Percentiles rank a stretch among this genome's conserved stretches.
These are phyloP conservation scores for Fusarium pseudoanthophilum DNA, from an alignment of 2,329 filamentous ascomycete species.

Conservation along the genomic window DNA sequence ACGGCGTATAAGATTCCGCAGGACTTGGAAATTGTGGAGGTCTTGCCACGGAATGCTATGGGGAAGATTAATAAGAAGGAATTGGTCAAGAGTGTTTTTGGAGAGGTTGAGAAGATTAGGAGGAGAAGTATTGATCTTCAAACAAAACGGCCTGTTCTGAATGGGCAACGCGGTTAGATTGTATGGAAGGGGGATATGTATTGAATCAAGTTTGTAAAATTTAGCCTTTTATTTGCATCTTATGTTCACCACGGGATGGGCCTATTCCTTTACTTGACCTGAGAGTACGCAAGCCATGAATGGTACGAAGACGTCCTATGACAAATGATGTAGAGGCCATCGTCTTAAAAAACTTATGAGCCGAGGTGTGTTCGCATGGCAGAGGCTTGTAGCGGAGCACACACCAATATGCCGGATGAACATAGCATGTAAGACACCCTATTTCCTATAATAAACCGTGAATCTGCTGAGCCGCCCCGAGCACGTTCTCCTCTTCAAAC, in stretches of 20 bases:
- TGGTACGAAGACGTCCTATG: rapidly evolving
- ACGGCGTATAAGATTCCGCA: conserved; percentile 94
- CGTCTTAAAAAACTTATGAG: background rate
- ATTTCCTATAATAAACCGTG: background rate
- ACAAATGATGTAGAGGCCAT: background rate
- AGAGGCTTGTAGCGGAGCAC: background rate
- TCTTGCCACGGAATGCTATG: conserved; percentile 94
- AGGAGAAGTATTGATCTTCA: conserved; percentile 8
- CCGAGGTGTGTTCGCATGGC: background rate
- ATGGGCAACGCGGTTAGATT: background rate
- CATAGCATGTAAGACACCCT: background rate
- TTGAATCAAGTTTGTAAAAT: too few relatives aligned
- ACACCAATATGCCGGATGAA: background rate
- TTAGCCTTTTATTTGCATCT: background rate
- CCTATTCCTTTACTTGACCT: rapidly evolving
- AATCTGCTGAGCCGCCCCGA: background rate
- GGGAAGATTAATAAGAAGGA: conserved; percentile 86
- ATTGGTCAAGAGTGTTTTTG: conserved; percentile 68
- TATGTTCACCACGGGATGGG: too few relatives aligned
- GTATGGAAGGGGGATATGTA: too few relatives aligned
- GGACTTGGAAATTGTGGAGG: conserved; percentile 81
- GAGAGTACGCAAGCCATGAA: rapidly evolving
- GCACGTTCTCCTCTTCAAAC: background rate
- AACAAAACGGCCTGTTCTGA: background rate
- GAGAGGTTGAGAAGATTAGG: background rate